Percentiles rank a stretch among this genome's conserved stretches.
phyloP scores from a whole-genome alignment of 768 basidiomycete species.

The Saitozyma sp. region DNA sequence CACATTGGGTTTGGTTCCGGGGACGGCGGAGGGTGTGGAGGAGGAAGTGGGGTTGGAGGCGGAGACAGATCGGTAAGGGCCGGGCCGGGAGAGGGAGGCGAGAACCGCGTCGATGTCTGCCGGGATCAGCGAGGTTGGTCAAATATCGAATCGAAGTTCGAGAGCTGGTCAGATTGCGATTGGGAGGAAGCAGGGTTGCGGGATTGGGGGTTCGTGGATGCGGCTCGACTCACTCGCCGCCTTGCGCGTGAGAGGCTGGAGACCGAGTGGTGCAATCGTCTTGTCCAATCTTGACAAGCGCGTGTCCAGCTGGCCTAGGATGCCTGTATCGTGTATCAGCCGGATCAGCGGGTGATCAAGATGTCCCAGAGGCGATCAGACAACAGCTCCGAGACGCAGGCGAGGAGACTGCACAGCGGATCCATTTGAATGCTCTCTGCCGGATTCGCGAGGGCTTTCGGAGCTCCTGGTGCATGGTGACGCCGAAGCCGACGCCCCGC shows the following conservation, averaged over 20 bases:
- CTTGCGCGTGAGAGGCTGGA: conserved; percentile 47
- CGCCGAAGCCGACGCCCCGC: conserved; percentile 3
- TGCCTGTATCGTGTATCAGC: conserved; percentile 23
- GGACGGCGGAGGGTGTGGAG: conserved; percentile 2
- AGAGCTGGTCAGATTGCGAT: no score
- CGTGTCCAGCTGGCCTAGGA: conserved; percentile 46
- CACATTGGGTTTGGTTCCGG: conserved; percentile 1
- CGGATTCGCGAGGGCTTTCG: no score
- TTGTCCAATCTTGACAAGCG: conserved; percentile 48
- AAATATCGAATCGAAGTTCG: no score
- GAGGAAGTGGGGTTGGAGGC: neutral
- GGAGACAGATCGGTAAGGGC: neutral
- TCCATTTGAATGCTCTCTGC: no score
- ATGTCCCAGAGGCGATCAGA: neutral
- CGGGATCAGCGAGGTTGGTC: neutral
- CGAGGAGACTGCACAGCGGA: no score
- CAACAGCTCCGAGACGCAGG: no score
- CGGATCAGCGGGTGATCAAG: neutral
- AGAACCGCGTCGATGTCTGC: conserved; percentile 41
- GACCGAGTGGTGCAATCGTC: conserved; percentile 48
- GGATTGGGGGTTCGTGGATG: neutral
- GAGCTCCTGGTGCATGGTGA: neutral
- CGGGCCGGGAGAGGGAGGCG: conserved; percentile 9
- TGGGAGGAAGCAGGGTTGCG: neutral
- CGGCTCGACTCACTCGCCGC: conserved; percentile 36